These are phyloP conservation scores for Chaetomium cochliodes DNA, from an alignment of 495 filamentous ascomycete species.

Conservation along the genomic window DNA sequence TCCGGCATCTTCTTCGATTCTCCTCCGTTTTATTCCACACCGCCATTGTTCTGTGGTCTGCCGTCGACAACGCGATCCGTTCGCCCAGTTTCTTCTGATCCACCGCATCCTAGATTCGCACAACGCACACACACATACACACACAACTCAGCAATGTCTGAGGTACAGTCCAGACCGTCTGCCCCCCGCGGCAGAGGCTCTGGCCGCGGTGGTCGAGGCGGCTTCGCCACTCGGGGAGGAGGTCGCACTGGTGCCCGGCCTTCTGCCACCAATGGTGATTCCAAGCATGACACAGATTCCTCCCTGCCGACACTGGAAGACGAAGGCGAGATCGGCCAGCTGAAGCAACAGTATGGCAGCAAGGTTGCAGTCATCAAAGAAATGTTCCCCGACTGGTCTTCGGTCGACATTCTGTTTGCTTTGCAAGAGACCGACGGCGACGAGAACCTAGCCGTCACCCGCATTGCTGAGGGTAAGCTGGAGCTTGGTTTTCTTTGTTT, in stretches of 20 bases:
- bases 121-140: slow-evolving; percentile 24
- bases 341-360: slow-evolving; percentile 80
- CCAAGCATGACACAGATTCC: slow-evolving; percentile 63
- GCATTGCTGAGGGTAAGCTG: slow-evolving; percentile 82
- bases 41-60: slow-evolving; percentile 29
- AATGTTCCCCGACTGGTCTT: slow-evolving; percentile 88
- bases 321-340: slow-evolving; percentile 83
- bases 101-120: slow-evolving; percentile 28
- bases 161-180: slow-evolving; percentile 77
- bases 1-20: slow-evolving; percentile 28
- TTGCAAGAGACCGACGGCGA: slow-evolving; percentile 91
- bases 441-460: slow-evolving; percentile 75
- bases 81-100: slow-evolving; percentile 32
- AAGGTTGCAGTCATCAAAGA: slow-evolving; percentile 78
- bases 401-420: slow-evolving; percentile 86
- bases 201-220: slow-evolving; percentile 67
- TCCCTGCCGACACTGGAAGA: slow-evolving; percentile 61
- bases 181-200: slow-evolving; percentile 49
- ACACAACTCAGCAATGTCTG: slow-evolving; percentile 70
- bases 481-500: background rate
- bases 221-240: slow-evolving; percentile 71
- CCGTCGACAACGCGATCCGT: slow-evolving; percentile 44
- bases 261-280: slow-evolving; percentile 37
- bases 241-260: slow-evolving; percentile 56
- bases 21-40: slow-evolving; percentile 37